Base-by-base conservation (phyloP, 148 eudicot genomes). In the Talinum fruticosum region DNA sequence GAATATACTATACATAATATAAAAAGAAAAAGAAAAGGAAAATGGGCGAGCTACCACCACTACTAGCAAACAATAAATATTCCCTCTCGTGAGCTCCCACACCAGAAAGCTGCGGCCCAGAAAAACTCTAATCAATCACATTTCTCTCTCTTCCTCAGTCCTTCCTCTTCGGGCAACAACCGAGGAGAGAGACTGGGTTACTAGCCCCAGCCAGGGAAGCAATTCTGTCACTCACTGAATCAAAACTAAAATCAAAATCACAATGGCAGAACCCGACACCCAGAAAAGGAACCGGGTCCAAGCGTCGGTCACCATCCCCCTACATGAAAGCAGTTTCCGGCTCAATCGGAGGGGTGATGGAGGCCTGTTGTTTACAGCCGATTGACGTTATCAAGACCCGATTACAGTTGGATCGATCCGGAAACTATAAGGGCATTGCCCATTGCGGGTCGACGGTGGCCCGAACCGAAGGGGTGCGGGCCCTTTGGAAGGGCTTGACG, bases 341-440 rank as follows among this genome's bases (percentile, higher is more conserved):
- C 0, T 94, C 97, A 68, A 71, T 94, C 6, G 97, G 95, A 26
- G 97, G 98, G 15, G 73, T 89, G 8, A 82, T 94, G 28, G 98
- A 92, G 72, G 97, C 98, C 0, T 62, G 79, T 32, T 92, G 98
- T 78, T 72, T 94, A 8, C 98, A 94, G 71, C 97, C 98, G 0
- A 94, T 94, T 33, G 98, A 94, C 80, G 97, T 94, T 2, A 90
- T 94, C 82, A 92, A 94, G 73, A 94, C 97, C 26, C 85, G 97
- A 6, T 81, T 94, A 49, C 98, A 94, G 45, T 83, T 94, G 0
- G 98, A 94, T 77, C 84, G 90, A 45, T 72, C 85, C 37, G 89
- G 92, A 3, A 34, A 85, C 2, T 94, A 94, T 88, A 90, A 84
- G 85, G 97, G 98, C 0, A 93, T 91, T 0, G 0, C 83, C 71